Evolutionary conservation across 805 yeast genomes (phyloP), one percentile per base, ranked within the genome.

Genomic region (Clavispora santaluciae): DNA sequence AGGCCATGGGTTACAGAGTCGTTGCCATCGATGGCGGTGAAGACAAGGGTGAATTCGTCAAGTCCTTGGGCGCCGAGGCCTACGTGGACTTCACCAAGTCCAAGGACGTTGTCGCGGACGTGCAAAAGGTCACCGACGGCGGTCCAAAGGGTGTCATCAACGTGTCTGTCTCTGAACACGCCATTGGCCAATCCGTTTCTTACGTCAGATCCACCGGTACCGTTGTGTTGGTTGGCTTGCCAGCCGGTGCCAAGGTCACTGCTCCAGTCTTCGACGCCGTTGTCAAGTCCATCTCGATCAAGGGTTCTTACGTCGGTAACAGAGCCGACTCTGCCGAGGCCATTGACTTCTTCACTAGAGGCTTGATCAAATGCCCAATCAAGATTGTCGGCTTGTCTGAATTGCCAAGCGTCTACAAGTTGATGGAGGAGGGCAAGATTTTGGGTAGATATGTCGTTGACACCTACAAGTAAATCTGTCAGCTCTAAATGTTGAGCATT

Each of bases 361-460:
- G 90, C 48, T 68, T 79, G 59, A 83, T 83, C 61, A 72, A 75
- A 63, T 76, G 86, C 48, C 86, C 87, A 54, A 80, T 85, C 70
- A 77, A 78, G 70, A 60, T 88, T 63, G 88, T 81, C 40, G 88
- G 89, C 43, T 73, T 86, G 55, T 78, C 88, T 44, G 79, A 79
- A 57, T 72, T 86, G 55, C 79, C 85, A 51, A 64, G 62, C 42
- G 83, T 87, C 49, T 87, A 76, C 72, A 73, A 79, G 52, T 73
- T 78, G 63, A 88, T 88, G 95, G 83, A 76, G 66, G 73, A 79
- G 67, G 95, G 95, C 58, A 78, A 83, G 72, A 82, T 88, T 59
- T 77, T 82, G 55, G 96, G 96, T 57, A 80, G 96, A 70, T 82
- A 83, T 62, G 96, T 88, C 43, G 82, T 88, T 51, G 96, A 88